phyloP scores from a whole-genome alignment of 2,329 filamentous ascomycete genomes.

The Polytolypa hystricis region DNA sequence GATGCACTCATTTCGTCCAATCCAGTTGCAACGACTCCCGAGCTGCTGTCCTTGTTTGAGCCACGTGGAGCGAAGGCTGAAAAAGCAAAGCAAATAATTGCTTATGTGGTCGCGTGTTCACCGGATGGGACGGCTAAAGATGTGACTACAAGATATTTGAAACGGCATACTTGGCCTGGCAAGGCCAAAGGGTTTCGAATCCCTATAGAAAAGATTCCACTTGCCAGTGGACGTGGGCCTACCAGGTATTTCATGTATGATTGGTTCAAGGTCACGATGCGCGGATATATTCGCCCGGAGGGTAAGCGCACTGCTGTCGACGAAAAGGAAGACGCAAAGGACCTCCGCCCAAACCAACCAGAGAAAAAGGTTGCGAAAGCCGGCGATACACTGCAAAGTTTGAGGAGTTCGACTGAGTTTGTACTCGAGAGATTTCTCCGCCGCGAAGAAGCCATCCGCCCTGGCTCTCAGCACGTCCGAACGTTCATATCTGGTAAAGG shows the following conservation, averaged over 20 bases:
- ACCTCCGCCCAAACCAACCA: constrained; percentile 60
- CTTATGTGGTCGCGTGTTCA: constrained; percentile 76
- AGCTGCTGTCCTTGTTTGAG: constrained; percentile 64
- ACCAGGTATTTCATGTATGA: constrained; percentile 67
- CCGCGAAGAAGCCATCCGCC: constrained; percentile 76
- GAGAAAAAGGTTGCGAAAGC: constrained; percentile 66
- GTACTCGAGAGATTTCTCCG: constrained; percentile 77
- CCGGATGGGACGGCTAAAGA: constrained; percentile 85
- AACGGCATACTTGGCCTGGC: constrained; percentile 68
- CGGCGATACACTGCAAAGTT: constrained; percentile 74
- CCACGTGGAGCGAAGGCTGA: constrained; percentile 75
- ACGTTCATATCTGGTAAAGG: constrained; percentile 67
- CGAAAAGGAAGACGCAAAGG: constrained; percentile 65
- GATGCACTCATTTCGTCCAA: constrained; percentile 60
- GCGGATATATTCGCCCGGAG: constrained; percentile 51
- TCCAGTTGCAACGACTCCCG: constrained; percentile 58
- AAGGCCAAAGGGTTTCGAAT: constrained; percentile 80
- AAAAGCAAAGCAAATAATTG: constrained; percentile 76
- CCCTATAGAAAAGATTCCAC: constrained; percentile 64
- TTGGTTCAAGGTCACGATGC: constrained; percentile 78
- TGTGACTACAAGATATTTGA: constrained; percentile 83
- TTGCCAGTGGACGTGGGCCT: constrained; percentile 68
- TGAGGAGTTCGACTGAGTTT: constrained; percentile 76
- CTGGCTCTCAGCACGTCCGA: constrained; percentile 57
- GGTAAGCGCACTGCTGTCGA: constrained; percentile 57